These are phyloP conservation scores for Aspergillus candidus DNA, from an alignment of 2,329 filamentous ascomycete species.

Conservation along the genomic window DNA sequence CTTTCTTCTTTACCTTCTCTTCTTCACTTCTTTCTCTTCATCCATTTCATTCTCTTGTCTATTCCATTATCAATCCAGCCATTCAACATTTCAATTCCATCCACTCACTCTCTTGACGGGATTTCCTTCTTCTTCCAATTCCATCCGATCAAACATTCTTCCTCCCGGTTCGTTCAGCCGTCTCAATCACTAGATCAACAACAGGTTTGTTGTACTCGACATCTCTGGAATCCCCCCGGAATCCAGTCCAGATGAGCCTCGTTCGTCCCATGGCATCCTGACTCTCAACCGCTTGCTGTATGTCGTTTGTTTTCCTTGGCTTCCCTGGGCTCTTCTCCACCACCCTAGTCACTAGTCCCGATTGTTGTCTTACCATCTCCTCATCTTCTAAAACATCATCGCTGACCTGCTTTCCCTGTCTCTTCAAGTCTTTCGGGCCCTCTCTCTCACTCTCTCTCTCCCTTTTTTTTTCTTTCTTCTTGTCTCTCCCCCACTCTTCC, in stretches of 20 bases:
- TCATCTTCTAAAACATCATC: conserved; percentile 15
- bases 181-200: too few species aligned
- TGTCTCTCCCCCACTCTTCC: conserved; percentile 1
- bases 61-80: too few species aligned
- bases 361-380: conserved; percentile 12
- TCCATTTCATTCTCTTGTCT: too few species aligned
- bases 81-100: too few species aligned
- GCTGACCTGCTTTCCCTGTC: conserved; percentile 4
- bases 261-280: conserved; percentile 24
- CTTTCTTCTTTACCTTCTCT: conserved; percentile 5
- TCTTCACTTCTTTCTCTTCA: conserved; percentile 17
- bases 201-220: too few species aligned
- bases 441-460: conserved; percentile 8
- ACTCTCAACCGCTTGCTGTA: conserved; percentile 19
- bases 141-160: too few species aligned
- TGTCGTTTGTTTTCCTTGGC: conserved; percentile 18
- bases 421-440: conserved; percentile 13
- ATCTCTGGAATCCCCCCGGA: too few species aligned
- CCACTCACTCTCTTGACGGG: too few species aligned
- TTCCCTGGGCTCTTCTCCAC: conserved; percentile 14
- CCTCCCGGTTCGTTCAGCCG: too few species aligned
- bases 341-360: conserved; percentile 11
- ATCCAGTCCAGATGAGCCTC: too few species aligned
- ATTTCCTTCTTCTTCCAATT: too few species aligned
- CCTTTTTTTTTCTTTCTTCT: conserved; percentile 3